These are phyloP conservation scores for Pouteria campechiana DNA, from an alignment of 179 eudicot species.

Conservation along the genomic window DNA sequence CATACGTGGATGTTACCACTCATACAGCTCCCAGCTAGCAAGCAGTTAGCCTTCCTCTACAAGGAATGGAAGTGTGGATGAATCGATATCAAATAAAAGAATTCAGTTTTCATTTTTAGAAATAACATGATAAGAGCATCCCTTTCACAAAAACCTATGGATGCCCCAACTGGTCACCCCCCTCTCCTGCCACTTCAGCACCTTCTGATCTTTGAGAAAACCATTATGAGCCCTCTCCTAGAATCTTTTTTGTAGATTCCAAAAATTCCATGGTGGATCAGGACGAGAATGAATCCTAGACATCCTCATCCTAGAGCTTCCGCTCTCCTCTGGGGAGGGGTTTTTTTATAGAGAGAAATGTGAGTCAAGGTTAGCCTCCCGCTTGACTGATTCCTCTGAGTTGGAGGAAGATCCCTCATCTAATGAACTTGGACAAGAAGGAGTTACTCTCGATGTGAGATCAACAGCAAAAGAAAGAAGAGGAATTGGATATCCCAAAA, in stretches of 20 bases:
- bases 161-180: not conserved
- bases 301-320: not conserved
- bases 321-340: not conserved
- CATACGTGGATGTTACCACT: slow-evolving; percentile 8
- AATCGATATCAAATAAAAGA: not conserved
- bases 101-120: not conserved
- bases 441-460: not conserved
- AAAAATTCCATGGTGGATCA: not conserved
- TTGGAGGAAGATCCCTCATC: not conserved
- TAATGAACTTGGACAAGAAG: not conserved
- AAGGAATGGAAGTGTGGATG: not conserved
- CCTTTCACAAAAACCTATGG: not conserved
- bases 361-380: not conserved
- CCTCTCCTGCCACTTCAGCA: not conserved
- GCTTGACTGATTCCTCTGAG: not conserved
- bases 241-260: too few species aligned
- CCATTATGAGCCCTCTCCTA: not conserved
- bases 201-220: not conserved
- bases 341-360: not conserved
- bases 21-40: slow-evolving; percentile 7
- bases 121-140: not conserved
- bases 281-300: not conserved
- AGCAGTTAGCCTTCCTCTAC: not conserved
- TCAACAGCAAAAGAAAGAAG: not conserved
- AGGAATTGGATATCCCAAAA: not conserved